Evolutionary conservation across 2,329 filamentous ascomycete genomes (phyloP).

Genomic region (Neurospora sp.): DNA sequence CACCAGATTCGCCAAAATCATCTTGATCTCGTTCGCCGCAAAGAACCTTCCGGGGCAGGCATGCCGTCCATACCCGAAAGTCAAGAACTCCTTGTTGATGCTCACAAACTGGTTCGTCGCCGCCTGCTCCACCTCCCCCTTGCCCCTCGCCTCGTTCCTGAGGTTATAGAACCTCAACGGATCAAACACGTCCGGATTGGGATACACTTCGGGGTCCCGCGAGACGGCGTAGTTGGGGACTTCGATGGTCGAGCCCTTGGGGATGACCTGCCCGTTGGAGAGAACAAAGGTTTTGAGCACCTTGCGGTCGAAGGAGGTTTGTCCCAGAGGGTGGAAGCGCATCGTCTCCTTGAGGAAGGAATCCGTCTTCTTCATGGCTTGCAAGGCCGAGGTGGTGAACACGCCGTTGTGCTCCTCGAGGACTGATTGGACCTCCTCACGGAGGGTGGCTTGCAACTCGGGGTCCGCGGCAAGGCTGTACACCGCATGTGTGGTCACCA

Average conservation of each 20-base stretch:
- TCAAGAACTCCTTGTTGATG: constrained; percentile 22
- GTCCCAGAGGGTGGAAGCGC: constrained; percentile 16
- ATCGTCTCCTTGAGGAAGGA: constrained; percentile 24
- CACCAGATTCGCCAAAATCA: constrained; percentile 22
- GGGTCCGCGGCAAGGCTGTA: constrained; percentile 42
- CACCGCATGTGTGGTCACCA: constrained; percentile 36
- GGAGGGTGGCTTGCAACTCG: constrained; percentile 38
- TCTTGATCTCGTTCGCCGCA: constrained; percentile 28
- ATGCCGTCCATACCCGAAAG: constrained; percentile 31
- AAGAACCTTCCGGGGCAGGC: constrained; percentile 30
- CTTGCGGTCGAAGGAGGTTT: constrained; percentile 38
- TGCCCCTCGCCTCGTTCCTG: constrained; percentile 19
- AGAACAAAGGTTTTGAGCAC: constrained; percentile 40
- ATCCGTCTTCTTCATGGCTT: constrained; percentile 25
- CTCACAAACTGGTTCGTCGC: constrained; percentile 32
- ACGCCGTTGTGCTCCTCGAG: constrained; percentile 24
- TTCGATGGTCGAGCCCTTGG: constrained; percentile 33
- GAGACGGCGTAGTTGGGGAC: constrained; percentile 27
- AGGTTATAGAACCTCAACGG: constrained; percentile 28
- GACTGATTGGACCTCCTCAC: constrained; percentile 37
- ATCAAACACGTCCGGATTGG: constrained; percentile 28
- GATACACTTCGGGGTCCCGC: constrained; percentile 27
- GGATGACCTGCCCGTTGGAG: constrained; percentile 42
- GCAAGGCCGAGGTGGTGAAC: constrained; percentile 20
- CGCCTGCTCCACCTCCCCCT: constrained; percentile 18